Percentiles rank a stretch among this genome's conserved stretches.
phyloP scores from a whole-genome alignment of 257 asterid species.

The Solanum virginianum region DNA sequence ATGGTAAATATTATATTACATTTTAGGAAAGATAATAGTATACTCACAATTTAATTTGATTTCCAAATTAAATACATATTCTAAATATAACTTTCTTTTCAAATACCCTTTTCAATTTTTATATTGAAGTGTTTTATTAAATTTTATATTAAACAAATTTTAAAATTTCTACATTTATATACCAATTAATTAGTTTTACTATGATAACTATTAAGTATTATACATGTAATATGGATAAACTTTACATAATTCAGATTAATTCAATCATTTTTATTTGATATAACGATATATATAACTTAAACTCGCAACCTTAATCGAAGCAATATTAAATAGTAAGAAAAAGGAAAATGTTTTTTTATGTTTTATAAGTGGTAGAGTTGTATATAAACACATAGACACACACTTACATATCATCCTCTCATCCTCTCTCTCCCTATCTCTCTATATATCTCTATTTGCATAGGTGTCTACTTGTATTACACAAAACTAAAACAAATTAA shows the following conservation, averaged over 20 bases:
- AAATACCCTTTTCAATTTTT: background rate
- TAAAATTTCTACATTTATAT: background rate
- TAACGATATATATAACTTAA: background rate
- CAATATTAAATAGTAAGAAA: background rate
- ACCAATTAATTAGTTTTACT: background rate
- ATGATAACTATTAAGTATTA: background rate
- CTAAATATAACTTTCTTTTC: background rate
- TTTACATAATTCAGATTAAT: background rate
- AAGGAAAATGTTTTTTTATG: background rate
- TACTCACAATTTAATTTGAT: background rate
- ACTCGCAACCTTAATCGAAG: background rate
- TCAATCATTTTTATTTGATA: background rate
- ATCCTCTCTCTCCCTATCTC: background rate
- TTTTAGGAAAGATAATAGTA: background rate
- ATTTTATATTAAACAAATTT: background rate
- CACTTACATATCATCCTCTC: background rate
- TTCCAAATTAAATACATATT: background rate
- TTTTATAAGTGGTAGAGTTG: background rate
- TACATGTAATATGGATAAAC: background rate
- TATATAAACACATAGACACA: background rate
- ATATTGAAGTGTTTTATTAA: background rate
- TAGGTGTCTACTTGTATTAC: background rate
- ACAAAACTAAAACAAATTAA: background rate
- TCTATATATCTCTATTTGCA: background rate
- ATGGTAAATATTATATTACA: background rate